Percentiles rank a stretch among this genome's conserved stretches.
phyloP scores from a whole-genome alignment of 306 rosid species.

The Leucaena leucocephala region DNA sequence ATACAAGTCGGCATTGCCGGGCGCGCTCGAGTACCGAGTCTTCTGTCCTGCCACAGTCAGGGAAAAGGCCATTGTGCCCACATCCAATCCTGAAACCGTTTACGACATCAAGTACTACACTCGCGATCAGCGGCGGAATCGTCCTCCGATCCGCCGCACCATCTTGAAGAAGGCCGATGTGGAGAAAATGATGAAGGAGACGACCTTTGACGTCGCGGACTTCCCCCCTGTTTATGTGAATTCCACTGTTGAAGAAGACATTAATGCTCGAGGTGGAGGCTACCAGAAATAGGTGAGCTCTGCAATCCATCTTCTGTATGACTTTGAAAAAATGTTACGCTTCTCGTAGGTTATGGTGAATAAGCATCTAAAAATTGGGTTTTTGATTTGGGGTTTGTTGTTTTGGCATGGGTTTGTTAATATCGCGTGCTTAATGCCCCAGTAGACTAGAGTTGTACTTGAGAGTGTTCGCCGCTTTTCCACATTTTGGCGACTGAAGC shows the following conservation, averaged over 20 bases:
- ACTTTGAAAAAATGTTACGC: not conserved
- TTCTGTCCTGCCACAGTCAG: constrained; percentile 71
- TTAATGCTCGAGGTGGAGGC: constrained; percentile 71
- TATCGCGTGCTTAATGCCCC: not conserved
- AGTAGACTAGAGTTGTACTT: not conserved
- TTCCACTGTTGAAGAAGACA: constrained; percentile 57
- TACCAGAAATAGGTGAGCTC: constrained; percentile 60
- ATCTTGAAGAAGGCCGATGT: constrained; percentile 67
- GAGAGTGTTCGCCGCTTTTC: not conserved
- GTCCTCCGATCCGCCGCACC: constrained; percentile 76
- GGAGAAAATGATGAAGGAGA: constrained; percentile 62
- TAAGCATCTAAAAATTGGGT: not conserved
- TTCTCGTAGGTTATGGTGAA: not conserved
- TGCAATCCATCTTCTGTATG: not conserved
- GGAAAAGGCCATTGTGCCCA: constrained; percentile 56
- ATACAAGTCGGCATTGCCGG: constrained; percentile 61
- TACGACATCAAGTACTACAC: constrained; percentile 81
- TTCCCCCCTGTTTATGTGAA: constrained; percentile 79
- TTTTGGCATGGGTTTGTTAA: not conserved
- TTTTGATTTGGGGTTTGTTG: not conserved
- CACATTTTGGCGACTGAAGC: not conserved
- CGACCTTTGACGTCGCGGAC: constrained; percentile 51
- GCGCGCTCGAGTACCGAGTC: constrained; percentile 76
- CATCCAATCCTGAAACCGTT: constrained; percentile 80
- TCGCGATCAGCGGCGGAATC: constrained; percentile 96